phyloP scores from a whole-genome alignment of 2,329 filamentous ascomycete genomes.

The Phaeophleospora eucalypticola region DNA sequence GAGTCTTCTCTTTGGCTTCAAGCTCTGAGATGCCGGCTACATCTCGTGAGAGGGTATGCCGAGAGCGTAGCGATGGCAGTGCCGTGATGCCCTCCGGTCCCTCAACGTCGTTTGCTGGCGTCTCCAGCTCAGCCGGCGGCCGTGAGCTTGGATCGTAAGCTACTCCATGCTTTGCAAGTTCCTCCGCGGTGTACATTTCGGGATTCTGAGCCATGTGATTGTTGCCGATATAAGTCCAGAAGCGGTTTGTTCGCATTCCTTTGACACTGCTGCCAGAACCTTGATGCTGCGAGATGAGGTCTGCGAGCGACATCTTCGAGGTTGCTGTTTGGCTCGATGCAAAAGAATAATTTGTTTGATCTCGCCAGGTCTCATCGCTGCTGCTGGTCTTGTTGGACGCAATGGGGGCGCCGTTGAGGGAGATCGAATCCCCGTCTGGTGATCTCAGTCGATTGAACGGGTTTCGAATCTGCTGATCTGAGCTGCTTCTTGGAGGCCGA shows the following conservation, averaged over 20 bases:
- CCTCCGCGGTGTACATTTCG: slow-evolving; percentile 29
- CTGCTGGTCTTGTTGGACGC: slow-evolving; percentile 6
- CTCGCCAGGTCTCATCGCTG: slow-evolving; percentile 22
- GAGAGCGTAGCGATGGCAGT: slow-evolving; percentile 12
- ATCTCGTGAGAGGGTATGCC: slow-evolving; percentile 14
- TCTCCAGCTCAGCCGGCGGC: slow-evolving; percentile 9
- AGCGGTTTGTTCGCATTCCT: slow-evolving; percentile 29
- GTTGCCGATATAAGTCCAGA: slow-evolving; percentile 36
- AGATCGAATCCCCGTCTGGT: slow-evolving; percentile 24
- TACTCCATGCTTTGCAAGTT: slow-evolving; percentile 27
- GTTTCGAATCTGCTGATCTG: slow-evolving; percentile 19
- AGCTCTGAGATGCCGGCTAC: slow-evolving; percentile 13
- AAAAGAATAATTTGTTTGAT: slow-evolving; percentile 17
- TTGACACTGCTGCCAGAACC: slow-evolving; percentile 19
- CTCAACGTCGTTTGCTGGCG: slow-evolving; percentile 10
- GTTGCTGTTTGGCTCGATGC: slow-evolving; percentile 2
- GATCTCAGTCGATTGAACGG: slow-evolving; percentile 9
- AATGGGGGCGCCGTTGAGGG: slow-evolving; percentile 20
- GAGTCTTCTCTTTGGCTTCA: slow-evolving; percentile 9
- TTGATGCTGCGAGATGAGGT: slow-evolving; percentile 30
- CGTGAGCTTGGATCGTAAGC: slow-evolving; percentile 1
- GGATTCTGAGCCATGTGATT: slow-evolving; percentile 33
- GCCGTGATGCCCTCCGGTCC: slow-evolving; percentile 7
- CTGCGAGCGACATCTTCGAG: slow-evolving; percentile 28
- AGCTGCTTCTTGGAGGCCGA: slow-evolving; percentile 21